Evolutionary conservation across 2,329 filamentous ascomycete species (phyloP), one percentile per base, ranked within the genome.

Genomic region (Pseudogymnoascus sp.): DNA sequence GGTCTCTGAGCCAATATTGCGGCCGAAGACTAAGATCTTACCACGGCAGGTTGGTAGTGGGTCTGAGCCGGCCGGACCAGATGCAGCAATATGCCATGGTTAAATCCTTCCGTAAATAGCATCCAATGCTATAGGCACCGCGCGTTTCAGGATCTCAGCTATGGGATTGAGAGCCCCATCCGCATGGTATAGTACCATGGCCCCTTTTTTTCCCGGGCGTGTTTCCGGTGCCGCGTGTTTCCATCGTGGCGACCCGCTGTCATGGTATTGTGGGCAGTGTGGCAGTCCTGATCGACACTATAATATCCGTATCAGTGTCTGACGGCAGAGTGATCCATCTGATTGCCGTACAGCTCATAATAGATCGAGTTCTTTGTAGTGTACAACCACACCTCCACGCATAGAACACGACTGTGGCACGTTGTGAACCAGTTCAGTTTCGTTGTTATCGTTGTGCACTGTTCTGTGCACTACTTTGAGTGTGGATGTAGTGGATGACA

Each of bases 191-290:
- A 29, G 5, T 8, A 49, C 43, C n/a, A 12, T 29, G 14, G 23
- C 23, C 43, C 43, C 43, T n/a, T 49, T 29, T 49, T 10, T 14
- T 26, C 11, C 19, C 43, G 23, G 43, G 7, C 21, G 2, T 29
- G 43, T 49, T 49, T 49, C 43, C 43, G 43, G 43, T 29, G 43
- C 43, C 43, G 43, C 43, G 43, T 49, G 43, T 49, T 49, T 29
- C 23, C 23, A 26, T 10, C 43, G 43, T 49, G 43, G 43, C 43
- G 43, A 49, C 43, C 43, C 43, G 43, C 43, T 49, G 43, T 29
- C 23, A 49, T 31, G 43, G 43, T 29, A 52, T 52, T 52, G 43
- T 52, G 43, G 43, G 23, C 43, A 49, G 43, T 6, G 23, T 49
- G 43, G 23, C 43, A 49, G 43, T 52, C 23, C 43, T 29, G 43